Conservation (phyloP, 176 grass and related monocot species). For the Avena eriantha region DNA sequence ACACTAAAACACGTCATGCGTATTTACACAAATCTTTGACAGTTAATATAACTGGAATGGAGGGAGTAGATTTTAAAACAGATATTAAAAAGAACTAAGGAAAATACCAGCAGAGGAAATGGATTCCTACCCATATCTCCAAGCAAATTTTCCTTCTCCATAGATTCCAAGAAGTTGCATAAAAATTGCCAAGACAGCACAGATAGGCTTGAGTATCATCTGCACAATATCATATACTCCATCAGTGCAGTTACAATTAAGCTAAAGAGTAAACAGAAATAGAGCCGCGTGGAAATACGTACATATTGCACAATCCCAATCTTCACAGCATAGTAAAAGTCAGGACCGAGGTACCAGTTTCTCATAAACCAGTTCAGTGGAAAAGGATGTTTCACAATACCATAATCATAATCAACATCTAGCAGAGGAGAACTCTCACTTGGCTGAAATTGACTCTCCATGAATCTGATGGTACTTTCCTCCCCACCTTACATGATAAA, state of each 20-base stretch:
- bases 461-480: slow-evolving; percentile 92
- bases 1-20: too few relatives aligned
- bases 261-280: slow-evolving; percentile 25
- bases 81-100: background rate
- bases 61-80: background rate
- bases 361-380: slow-evolving; percentile 93
- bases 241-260: slow-evolving; percentile 30
- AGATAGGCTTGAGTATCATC: slow-evolving; percentile 99
- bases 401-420: slow-evolving; percentile 85
- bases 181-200: slow-evolving; percentile 88
- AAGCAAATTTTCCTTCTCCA: slow-evolving; percentile 94
- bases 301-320: slow-evolving; percentile 99
- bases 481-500: slow-evolving; percentile 69
- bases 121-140: slow-evolving; percentile 87
- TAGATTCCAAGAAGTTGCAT: slow-evolving; percentile 88
- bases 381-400: slow-evolving; percentile 96
- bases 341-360: slow-evolving; percentile 90
- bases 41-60: too few relatives aligned
- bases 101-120: slow-evolving; percentile 1
- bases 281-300: slow-evolving; percentile 42
- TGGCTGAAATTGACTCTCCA: slow-evolving; percentile 71
- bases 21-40: too few relatives aligned
- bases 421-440: slow-evolving; percentile 77
- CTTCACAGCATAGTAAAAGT: slow-evolving; percentile 95
- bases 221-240: slow-evolving; percentile 47